Conservation (phyloP, 129 eudicot genomes). For the Centella asiatica region DNA sequence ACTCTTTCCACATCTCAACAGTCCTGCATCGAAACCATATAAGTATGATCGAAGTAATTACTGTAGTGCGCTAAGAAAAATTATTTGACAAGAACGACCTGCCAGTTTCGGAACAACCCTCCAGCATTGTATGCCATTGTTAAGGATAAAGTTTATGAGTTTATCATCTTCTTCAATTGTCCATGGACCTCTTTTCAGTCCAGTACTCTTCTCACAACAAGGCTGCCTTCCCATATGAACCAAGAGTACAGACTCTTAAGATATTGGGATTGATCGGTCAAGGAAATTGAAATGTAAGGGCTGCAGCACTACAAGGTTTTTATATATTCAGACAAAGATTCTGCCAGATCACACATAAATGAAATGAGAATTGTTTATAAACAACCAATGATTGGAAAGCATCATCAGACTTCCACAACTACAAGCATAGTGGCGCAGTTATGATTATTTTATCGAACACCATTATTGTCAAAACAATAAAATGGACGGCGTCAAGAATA, state of each 20-base stretch:
- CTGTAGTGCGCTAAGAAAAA: neutral
- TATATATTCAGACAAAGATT: constrained; percentile 47
- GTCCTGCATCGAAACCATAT: constrained; percentile 29
- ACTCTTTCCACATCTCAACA: constrained; percentile 85
- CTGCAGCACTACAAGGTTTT: constrained; percentile 14
- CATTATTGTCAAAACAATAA: neutral
- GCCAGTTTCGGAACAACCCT: constrained; percentile 75
- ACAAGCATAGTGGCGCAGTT: constrained; percentile 27
- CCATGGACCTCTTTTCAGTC: constrained; percentile 88
- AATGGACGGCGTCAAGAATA: constrained; percentile 3
- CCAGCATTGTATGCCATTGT: constrained; percentile 80
- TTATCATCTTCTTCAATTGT: constrained; percentile 73
- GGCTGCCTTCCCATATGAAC: constrained; percentile 86
- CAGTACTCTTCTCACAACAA: constrained; percentile 73
- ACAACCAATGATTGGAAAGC: constrained; percentile 55
- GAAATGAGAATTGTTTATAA: constrained; percentile 9
- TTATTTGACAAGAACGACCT: constrained; percentile 26
- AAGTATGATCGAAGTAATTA: neutral
- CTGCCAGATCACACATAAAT: constrained; percentile 47
- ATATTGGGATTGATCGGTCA: no score
- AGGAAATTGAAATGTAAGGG: constrained; percentile 2
- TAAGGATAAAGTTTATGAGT: constrained; percentile 74
- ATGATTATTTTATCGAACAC: neutral
- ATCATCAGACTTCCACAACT: constrained; percentile 38
- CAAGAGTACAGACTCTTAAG: no score